Evolutionary conservation across 345 rosid species (phyloP).

Genomic region (Tarenaya hassleriana): DNA sequence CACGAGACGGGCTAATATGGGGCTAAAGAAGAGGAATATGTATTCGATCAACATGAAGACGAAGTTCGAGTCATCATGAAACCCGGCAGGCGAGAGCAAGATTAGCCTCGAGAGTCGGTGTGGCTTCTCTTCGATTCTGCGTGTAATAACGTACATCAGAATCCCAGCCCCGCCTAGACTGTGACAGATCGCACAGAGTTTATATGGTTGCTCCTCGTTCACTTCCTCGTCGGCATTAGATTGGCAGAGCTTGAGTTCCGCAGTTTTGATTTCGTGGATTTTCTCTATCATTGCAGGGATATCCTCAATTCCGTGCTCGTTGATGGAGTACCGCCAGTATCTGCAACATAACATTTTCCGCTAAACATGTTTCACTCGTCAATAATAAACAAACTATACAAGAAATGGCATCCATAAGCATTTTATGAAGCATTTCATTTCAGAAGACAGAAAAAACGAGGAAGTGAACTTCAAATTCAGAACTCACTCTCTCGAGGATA

Average conservation of each 20-base stretch:
- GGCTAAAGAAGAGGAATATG: conserved; percentile 49
- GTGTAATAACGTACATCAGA: conserved; percentile 65
- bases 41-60: conserved; percentile 56
- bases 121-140: conserved; percentile 59
- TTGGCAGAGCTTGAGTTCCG: conserved; percentile 60
- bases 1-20: conserved; percentile 47
- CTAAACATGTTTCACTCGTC: conserved; percentile 1
- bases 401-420: conserved; percentile 13
- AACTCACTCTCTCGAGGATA: conserved; percentile 74
- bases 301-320: conserved; percentile 89
- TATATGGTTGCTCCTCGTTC: conserved; percentile 56
- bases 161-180: conserved; percentile 97
- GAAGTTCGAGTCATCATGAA: conserved; percentile 69
- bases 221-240: conserved; percentile 52
- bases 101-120: conserved; percentile 81
- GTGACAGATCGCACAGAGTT: conserved; percentile 85
- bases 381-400: conserved; percentile 5
- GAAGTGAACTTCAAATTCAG: conserved; percentile 8
- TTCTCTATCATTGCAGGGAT: conserved; percentile 95
- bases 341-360: conserved; percentile 34
- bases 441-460: not conserved
- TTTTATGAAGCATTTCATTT: conserved; percentile 5
- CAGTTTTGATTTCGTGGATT: conserved; percentile 76
- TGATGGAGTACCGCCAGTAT: conserved; percentile 87
- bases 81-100: conserved; percentile 89